Percentiles rank a stretch among this genome's conserved stretches.
Conservation (phyloP, 148 eudicot genomes). For the Amaranthus hypochondriacus region DNA sequence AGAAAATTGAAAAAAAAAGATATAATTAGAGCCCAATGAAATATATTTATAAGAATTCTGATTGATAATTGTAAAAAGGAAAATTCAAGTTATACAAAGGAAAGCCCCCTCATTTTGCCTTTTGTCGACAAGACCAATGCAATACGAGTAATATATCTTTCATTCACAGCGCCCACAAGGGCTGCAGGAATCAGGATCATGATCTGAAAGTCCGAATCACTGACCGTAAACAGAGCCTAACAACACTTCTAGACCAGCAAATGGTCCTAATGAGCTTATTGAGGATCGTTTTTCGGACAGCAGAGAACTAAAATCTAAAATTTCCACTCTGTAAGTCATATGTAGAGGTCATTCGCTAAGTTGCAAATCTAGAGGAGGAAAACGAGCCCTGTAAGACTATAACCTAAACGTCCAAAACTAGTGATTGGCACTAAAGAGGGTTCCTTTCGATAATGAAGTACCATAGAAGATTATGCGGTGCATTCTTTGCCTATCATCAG, state of each 20-base stretch:
- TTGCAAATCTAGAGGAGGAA: background rate
- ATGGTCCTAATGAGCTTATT: background rate
- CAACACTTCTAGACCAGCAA: background rate
- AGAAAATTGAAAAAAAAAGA: no score
- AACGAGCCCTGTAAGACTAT: background rate
- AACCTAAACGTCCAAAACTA: background rate
- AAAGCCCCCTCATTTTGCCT: no score
- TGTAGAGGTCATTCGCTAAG: background rate
- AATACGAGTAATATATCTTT: no score
- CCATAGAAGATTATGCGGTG: background rate
- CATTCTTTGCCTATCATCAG: background rate
- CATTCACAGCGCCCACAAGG: no score
- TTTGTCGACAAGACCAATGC: no score
- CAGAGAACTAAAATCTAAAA: background rate
- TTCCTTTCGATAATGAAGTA: background rate
- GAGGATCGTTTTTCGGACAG: background rate
- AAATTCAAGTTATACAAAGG: no score
- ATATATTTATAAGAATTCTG: no score
- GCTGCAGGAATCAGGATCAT: background rate
- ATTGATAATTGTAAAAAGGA: no score
- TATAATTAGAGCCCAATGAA: no score
- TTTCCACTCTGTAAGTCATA: background rate
- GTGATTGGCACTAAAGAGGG: background rate
- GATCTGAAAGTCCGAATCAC: background rate
- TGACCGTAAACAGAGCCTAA: background rate